Base-by-base conservation (phyloP, 2,329 filamentous ascomycete genomes). In the Pleurostoma richardsiae region DNA sequence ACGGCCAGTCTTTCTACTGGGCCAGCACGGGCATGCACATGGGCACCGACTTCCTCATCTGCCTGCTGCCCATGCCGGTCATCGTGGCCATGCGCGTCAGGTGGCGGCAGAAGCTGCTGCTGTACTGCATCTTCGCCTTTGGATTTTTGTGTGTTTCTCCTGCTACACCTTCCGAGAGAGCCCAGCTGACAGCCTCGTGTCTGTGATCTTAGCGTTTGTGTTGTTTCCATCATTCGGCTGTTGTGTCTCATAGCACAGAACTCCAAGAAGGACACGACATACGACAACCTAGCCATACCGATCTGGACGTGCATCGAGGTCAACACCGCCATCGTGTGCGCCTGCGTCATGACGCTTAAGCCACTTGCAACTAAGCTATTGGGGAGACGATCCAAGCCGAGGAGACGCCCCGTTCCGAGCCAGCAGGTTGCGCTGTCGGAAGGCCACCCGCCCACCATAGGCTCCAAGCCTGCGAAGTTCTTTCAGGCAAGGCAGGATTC, bases 261-360 rank as follows among this genome's bases (percentile, higher is more conserved):
- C 28, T n/a, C 29, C 29, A 30, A 49, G 11, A n/a, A 30, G 5
- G 59, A 63, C 29, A 40, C 46, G 26, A 56, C 55, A 3, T 56
- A 48, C 49, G 50, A 58, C 26, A 43, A 49, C 19, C 44, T 53
- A 1, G 43, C 46, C 29, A 55, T 59, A 3, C 52, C 54, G 5
- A 49, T 54, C 43, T 62, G 59, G 60, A 55, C 59, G 2, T 44
- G 48, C 6, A 50, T 58, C 43, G 59, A 61, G 30, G 38, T 56
- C n/a, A 59, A 61, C 46, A 54, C 49, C 4, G 54, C 56, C 47
- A 54, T 62, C 26, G 51, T 60, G 4, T 61, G 59, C 47, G 55
- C 56, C 3, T 61, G 58, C 31, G 40, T 60, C 30, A 57, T 56
- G 47, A 60, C 58, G 3, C 49, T 61, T 33, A 57, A 55, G 36